Evolutionary conservation across 2,329 filamentous ascomycete species (phyloP).

Genomic region (Ustilaginoidea virens): DNA sequence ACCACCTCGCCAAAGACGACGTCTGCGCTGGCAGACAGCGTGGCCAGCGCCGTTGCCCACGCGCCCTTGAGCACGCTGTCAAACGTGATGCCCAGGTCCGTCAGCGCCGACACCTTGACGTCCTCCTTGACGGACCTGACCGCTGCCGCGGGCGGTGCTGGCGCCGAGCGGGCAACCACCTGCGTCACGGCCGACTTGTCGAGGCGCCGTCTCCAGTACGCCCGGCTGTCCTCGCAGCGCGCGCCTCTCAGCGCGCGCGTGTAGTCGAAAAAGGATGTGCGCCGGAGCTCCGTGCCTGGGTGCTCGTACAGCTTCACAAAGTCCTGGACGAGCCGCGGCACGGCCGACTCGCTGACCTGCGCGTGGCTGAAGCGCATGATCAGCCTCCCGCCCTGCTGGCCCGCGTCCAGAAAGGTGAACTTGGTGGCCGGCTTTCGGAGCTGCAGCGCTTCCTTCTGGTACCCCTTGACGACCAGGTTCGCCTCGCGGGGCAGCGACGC

Average conservation of each 20-base stretch:
- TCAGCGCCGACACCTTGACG: slow-evolving; percentile 23
- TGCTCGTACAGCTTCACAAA: slow-evolving; percentile 29
- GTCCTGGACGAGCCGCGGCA: slow-evolving; percentile 31
- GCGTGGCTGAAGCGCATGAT: slow-evolving; percentile 31
- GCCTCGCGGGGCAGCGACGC: slow-evolving; percentile 23
- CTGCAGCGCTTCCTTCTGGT: slow-evolving; percentile 23
- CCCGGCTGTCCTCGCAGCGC: slow-evolving; percentile 21
- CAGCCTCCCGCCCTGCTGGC: slow-evolving; percentile 30
- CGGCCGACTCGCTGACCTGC: slow-evolving; percentile 31
- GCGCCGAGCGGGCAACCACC: slow-evolving; percentile 26
- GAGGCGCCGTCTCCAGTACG: slow-evolving; percentile 30
- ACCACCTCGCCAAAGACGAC: slow-evolving; percentile 41
- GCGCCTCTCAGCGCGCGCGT: slow-evolving; percentile 23
- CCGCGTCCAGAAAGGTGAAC: slow-evolving; percentile 33
- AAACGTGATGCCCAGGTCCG: slow-evolving; percentile 29
- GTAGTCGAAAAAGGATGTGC: slow-evolving; percentile 33
- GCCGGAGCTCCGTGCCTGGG: slow-evolving; percentile 16
- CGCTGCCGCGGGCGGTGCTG: slow-evolving; percentile 20
- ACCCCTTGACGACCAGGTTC: slow-evolving; percentile 26
- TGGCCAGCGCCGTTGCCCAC: slow-evolving; percentile 40
- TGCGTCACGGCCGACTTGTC: slow-evolving; percentile 31
- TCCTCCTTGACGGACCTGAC: slow-evolving; percentile 24
- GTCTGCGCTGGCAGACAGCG: slow-evolving; percentile 30
- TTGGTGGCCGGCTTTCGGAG: slow-evolving; percentile 30
- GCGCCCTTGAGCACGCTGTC: slow-evolving; percentile 40